phyloP scores from a whole-genome alignment of 2,329 filamentous ascomycete genomes.

The Fusarium staphyleae region DNA sequence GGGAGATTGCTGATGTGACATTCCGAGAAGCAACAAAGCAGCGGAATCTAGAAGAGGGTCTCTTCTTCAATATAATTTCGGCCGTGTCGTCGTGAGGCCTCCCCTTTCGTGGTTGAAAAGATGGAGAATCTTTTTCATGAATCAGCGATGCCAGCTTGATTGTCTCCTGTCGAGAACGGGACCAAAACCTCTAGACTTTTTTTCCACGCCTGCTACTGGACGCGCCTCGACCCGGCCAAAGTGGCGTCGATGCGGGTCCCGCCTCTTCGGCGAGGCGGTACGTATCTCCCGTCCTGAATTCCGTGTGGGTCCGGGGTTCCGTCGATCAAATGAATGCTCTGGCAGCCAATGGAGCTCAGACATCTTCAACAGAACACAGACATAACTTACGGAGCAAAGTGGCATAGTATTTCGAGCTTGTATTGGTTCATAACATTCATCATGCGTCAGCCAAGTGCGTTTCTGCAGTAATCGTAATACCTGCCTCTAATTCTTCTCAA shows the following conservation, averaged over 20 bases:
- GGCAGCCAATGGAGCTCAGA: no score
- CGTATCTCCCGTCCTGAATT: constrained; percentile 5
- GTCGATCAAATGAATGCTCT: not conserved
- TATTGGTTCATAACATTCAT: constrained; percentile 19
- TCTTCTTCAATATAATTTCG: not conserved
- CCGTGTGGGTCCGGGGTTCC: constrained; percentile 14
- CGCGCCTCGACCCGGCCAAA: constrained; percentile 9
- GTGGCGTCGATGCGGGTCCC: constrained; percentile 18
- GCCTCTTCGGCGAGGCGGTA: constrained; percentile 3
- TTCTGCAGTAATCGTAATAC: not conserved
- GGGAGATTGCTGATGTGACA: constrained; percentile 44
- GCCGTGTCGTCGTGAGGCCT: not conserved
- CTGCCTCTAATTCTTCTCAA: not conserved
- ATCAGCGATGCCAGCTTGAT: constrained; percentile 25
- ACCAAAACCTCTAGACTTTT: constrained; percentile 25
- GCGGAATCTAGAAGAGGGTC: not conserved
- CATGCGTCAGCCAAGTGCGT: not conserved
- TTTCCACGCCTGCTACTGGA: constrained; percentile 27
- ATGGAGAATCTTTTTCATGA: constrained; percentile 32
- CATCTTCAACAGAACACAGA: no score
- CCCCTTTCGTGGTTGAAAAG: constrained; percentile 11
- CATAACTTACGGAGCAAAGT: no score
- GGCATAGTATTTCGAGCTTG: not conserved
- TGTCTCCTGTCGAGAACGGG: constrained; percentile 1
- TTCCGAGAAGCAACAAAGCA: constrained; percentile 20